Evolutionary conservation across 768 basidiomycete species (phyloP).

Genomic region (Phlegmacium glaucopus): DNA sequence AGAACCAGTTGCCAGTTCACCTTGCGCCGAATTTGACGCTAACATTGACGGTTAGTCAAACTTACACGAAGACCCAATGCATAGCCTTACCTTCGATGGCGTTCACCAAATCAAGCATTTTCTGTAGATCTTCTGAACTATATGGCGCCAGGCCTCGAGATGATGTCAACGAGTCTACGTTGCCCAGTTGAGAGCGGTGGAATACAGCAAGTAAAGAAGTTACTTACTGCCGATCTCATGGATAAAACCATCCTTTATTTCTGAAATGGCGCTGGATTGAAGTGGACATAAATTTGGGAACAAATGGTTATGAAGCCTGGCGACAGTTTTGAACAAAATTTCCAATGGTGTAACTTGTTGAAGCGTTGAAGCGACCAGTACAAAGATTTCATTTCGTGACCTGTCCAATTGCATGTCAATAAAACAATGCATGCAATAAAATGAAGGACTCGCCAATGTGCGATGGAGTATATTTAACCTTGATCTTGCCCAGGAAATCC

Average conservation of each 20-base stretch:
- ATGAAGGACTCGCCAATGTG: constrained; percentile 31
- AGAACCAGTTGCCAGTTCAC: no score
- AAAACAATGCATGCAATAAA: neutral
- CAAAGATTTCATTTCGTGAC: constrained; percentile 18
- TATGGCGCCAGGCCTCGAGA: constrained; percentile 5
- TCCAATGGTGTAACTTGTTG: neutral
- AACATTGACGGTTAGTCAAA: neutral
- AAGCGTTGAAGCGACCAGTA: constrained; percentile 9
- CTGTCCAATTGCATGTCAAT: constrained; percentile 9
- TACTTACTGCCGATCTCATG: constrained; percentile 26
- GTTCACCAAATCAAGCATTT: constrained; percentile 24
- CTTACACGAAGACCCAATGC: neutral
- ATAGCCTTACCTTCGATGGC: constrained; percentile 19
- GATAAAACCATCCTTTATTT: constrained; percentile 27
- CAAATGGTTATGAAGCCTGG: constrained; percentile 25
- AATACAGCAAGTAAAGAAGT: neutral
- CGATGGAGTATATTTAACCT: constrained; percentile 28
- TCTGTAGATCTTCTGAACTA: constrained; percentile 18
- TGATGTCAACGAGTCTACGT: constrained; percentile 8
- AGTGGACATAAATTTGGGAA: constrained; percentile 23
- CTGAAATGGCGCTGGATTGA: constrained; percentile 18
- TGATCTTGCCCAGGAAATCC: constrained; percentile 26
- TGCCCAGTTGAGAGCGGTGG: neutral
- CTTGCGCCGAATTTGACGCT: neutral
- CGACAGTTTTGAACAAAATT: neutral